Evolutionary conservation across 2,329 filamentous ascomycete genomes (phyloP).

Genomic region (Colletotrichum simmondsii): DNA sequence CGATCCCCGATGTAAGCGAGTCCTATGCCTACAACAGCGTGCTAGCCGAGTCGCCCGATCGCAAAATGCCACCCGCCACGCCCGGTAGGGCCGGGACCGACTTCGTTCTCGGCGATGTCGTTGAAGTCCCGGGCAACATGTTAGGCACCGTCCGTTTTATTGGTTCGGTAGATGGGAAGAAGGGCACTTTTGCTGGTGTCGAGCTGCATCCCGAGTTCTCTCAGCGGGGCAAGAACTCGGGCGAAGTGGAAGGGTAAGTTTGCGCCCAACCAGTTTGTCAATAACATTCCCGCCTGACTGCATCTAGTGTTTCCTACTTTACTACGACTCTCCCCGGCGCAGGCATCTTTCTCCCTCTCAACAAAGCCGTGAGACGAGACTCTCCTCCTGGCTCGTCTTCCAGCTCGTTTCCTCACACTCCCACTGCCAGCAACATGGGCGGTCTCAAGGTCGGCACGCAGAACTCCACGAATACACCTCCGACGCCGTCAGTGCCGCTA

Average conservation of each 20-base stretch:
- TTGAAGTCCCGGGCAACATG: constrained; percentile 96
- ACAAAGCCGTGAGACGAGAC: constrained; percentile 79
- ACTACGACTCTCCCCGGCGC: constrained; percentile 80
- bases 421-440: constrained; percentile 71
- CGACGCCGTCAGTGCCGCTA: constrained; percentile 75
- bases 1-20: constrained; percentile 74
- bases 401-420: constrained; percentile 71
- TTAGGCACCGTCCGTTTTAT: constrained; percentile 89
- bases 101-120: constrained; percentile 81
- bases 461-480: constrained; percentile 71
- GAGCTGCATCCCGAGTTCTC: constrained; percentile 88
- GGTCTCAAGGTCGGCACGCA: constrained; percentile 66
- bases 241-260: constrained; percentile 91
- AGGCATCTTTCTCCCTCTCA: constrained; percentile 92
- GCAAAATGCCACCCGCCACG: constrained; percentile 65
- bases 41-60: constrained; percentile 54
- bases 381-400: constrained; percentile 61
- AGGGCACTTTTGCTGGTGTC: constrained; percentile 90
- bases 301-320: constrained; percentile 78
- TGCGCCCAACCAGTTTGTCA: constrained; percentile 20
- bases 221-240: constrained; percentile 89
- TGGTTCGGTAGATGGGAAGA: constrained; percentile 87
- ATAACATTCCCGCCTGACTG: constrained; percentile 22
- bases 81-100: constrained; percentile 63
- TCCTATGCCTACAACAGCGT: constrained; percentile 70